These are phyloP conservation scores for Kwoniella bestiolae DNA, from an alignment of 768 basidiomycete species.

Conservation along the genomic window DNA sequence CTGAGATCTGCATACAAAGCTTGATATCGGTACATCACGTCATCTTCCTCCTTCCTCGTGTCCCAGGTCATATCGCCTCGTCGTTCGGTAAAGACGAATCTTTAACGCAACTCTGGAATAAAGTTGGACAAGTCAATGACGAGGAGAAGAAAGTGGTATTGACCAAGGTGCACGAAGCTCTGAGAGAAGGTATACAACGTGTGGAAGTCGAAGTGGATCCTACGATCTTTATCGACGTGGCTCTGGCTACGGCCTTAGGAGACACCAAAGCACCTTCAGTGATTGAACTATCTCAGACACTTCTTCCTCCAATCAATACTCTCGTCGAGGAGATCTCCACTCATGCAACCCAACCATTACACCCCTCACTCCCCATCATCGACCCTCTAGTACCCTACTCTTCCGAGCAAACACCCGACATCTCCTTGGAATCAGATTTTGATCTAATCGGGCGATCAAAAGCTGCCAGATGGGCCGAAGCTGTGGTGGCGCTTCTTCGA, in stretches of 20 bases:
- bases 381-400: constrained; percentile 39
- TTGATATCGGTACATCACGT: constrained; percentile 46
- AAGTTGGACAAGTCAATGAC: constrained; percentile 4
- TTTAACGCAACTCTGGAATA: constrained; percentile 11
- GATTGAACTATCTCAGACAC: constrained; percentile 8
- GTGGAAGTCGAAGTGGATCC: constrained; percentile 34
- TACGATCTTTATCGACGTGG: constrained; percentile 39
- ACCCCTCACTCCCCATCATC: constrained; percentile 35
- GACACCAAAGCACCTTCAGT: constrained; percentile 11
- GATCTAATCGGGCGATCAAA: constrained; percentile 65
- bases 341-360: constrained; percentile 19
- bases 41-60: constrained; percentile 31
- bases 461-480: constrained; percentile 69
- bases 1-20: constrained; percentile 38
- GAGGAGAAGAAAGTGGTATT: constrained; percentile 19
- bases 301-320: constrained; percentile 23
- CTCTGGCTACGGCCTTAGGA: constrained; percentile 23
- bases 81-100: constrained; percentile 12
- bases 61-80: constrained; percentile 21
- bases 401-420: constrained; percentile 17
- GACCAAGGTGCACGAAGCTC: constrained; percentile 5
- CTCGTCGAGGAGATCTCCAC: constrained; percentile 7
- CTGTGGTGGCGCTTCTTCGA: constrained; percentile 65
- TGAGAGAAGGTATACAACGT: constrained; percentile 17
- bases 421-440: constrained; percentile 29